These are phyloP conservation scores for Xylaria sp. DNA, from an alignment of 2,329 filamentous ascomycete genomes.

Conservation along the genomic window DNA sequence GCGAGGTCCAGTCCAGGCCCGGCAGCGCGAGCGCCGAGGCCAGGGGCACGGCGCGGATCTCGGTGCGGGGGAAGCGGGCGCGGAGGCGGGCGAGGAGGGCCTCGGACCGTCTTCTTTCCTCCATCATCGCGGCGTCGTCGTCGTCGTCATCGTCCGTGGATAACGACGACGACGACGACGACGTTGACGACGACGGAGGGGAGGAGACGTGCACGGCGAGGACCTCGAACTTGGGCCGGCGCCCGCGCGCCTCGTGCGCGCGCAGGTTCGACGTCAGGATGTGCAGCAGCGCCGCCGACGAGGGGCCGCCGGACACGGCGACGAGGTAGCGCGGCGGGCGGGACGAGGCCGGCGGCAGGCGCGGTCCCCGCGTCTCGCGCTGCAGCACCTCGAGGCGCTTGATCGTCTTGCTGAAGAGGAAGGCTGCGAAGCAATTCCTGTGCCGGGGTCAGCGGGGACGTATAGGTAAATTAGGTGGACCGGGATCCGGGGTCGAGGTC, in stretches of 20 bases:
- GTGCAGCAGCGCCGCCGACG: slow-evolving; percentile 76
- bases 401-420: slow-evolving; percentile 76
- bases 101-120: not conserved
- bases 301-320: slow-evolving; percentile 81
- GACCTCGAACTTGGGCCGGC: slow-evolving; percentile 59
- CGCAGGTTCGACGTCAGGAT: slow-evolving; percentile 72
- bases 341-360: slow-evolving; percentile 25
- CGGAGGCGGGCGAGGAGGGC: slow-evolving; percentile 45
- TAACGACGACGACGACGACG: not conserved
- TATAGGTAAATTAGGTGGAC: too few relatives aligned
- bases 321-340: slow-evolving; percentile 63
- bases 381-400: slow-evolving; percentile 66
- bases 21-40: slow-evolving; percentile 55
- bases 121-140: slow-evolving; percentile 20
- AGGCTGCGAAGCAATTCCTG: slow-evolving; percentile 77
- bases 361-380: slow-evolving; percentile 47
- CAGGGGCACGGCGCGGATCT: slow-evolving; percentile 66
- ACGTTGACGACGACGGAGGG: not conserved
- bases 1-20: slow-evolving; percentile 56
- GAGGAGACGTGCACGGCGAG: slow-evolving; percentile 55
- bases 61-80: slow-evolving; percentile 65
- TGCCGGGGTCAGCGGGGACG: not conserved
- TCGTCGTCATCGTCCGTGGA: not conserved
- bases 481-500: too few relatives aligned
- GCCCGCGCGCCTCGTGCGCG: slow-evolving; percentile 64